These are phyloP conservation scores for Aspergillus saccharolyticus DNA, from an alignment of 495 filamentous ascomycete species.

Conservation along the genomic window DNA sequence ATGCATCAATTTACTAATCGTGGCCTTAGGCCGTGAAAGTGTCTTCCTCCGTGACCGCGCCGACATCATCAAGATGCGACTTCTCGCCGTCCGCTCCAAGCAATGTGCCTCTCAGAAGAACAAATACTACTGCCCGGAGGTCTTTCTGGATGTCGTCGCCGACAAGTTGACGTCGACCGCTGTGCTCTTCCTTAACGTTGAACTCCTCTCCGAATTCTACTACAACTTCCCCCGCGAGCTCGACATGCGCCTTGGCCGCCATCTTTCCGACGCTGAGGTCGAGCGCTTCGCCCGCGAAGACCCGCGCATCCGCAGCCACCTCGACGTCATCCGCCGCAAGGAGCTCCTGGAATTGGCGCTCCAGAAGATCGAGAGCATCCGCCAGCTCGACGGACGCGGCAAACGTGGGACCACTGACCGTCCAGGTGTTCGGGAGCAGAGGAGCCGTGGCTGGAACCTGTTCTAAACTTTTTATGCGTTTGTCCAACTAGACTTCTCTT, in stretches of 20 bases:
- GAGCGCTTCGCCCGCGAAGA: conserved; percentile 92
- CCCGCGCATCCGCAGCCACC: conserved; percentile 76
- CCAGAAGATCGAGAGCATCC: conserved; percentile 86
- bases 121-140: conserved; percentile 95
- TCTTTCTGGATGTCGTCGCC: conserved; percentile 95
- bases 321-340: conserved; percentile 88
- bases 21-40: conserved; percentile 69
- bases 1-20: conserved; percentile 11
- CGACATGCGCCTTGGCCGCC: conserved; percentile 77
- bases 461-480: conserved; percentile 26
- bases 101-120: conserved; percentile 78
- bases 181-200: conserved; percentile 95
- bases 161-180: conserved; percentile 92
- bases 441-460: conserved; percentile 35
- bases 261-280: conserved; percentile 70
- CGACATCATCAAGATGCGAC: conserved; percentile 83
- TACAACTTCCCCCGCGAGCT: conserved; percentile 93
- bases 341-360: conserved; percentile 88
- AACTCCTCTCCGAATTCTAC: conserved; percentile 94
- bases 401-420: conserved; percentile 27
- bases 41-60: conserved; percentile 88
- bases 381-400: conserved; percentile 61
- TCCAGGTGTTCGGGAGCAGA: conserved; percentile 27
- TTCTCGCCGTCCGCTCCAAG: conserved; percentile 77
- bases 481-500: conserved; percentile 10